Conservation (phyloP, 169 alveolate genomes). For the Perkinsus chesapeaki region DNA sequence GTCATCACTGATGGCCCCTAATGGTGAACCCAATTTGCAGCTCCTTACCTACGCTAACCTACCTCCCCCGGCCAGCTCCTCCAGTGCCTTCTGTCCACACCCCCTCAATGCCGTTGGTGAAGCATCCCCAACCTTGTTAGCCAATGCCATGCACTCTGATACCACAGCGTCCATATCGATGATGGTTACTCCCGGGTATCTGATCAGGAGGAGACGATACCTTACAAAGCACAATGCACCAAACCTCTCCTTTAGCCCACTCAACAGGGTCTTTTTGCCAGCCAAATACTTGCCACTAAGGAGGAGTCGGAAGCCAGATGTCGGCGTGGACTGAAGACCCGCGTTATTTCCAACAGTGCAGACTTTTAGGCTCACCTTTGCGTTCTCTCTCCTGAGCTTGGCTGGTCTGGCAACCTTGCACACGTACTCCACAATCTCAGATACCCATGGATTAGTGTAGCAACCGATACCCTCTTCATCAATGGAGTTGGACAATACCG, state of each 20-base stretch:
- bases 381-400: background rate
- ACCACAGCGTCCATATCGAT: background rate
- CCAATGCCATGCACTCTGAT: background rate
- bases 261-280: background rate
- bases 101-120: background rate
- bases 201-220: background rate
- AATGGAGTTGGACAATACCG: background rate
- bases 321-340: background rate
- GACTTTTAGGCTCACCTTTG: background rate
- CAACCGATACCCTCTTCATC: background rate
- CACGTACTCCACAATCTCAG: background rate
- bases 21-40: background rate
- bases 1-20: background rate
- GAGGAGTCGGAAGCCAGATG: background rate
- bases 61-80: background rate
- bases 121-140: background rate
- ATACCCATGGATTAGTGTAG: background rate
- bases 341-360: background rate
- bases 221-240: background rate
- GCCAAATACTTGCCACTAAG: background rate
- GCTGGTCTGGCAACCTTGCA: background rate
- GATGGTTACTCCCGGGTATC: background rate
- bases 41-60: background rate
- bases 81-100: background rate
- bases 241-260: background rate